Base-by-base conservation (phyloP, 2,329 filamentous ascomycete genomes). In the Penicillium sp. region DNA sequence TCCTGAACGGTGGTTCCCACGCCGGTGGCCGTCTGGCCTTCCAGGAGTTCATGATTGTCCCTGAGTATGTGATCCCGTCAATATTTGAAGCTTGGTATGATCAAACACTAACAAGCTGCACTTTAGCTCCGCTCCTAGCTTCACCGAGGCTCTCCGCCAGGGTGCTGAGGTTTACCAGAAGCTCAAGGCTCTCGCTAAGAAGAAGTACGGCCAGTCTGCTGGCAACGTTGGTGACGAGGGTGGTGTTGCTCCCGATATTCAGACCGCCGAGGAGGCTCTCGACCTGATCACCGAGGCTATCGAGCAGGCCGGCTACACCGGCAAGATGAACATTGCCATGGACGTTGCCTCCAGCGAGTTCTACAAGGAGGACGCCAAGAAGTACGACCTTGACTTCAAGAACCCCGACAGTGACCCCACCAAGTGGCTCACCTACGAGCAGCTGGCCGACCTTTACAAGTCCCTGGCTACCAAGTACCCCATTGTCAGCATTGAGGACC, bases 371-470 rank as follows among this genome's bases (percentile, higher is more conserved):
- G 91, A 95, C 52, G 93, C 82, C 77, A 97, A 98, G 90, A 98
- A 98, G 86, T 99, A 99, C 87, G 95, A 99, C 77, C 86, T 99
- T 66, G 95, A 98, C 89, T 99, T 98, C 91, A 98, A 99, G 91
- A 99, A 99, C 88, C 93, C 95, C 73, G 89, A 98, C 65, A 95
- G 90, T 78, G 95, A 99, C 84, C 85, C 88, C 75, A 85, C 81
- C 84, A 98, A 99, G 87, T 98, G 95, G 95, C 84, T 99, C 84
- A 96, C 91, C 69, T 98, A 98, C 82, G 91, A 98, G 85, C 84
- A 99, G 83, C 90, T 99, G 63, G 93, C 95, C 75, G 87, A 89
- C 74, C 82, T 96, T 72, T 98, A 99, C 88, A 87, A 90, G 78
- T 83, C 87, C 47, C 88, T 99, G 61, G 84, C 86, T 76, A 85